Evolutionary conservation across 352 stramenopile genomes (phyloP), one percentile per base, ranked within the genome.

Genomic region (Globisporangium uncinulatum): DNA sequence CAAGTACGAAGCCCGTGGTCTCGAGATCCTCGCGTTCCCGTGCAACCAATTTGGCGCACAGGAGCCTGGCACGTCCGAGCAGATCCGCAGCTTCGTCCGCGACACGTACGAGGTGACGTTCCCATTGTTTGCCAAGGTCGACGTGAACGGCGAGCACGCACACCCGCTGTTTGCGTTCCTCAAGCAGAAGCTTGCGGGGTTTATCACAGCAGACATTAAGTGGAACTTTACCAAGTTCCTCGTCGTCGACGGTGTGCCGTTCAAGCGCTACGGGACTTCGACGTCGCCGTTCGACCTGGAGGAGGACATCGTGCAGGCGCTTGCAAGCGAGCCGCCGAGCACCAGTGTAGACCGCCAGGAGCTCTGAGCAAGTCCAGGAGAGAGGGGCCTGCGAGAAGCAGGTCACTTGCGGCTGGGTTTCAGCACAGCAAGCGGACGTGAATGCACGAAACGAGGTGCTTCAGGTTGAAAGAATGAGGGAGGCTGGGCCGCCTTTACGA

Each of bases 1-100:
- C 8, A 88, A 87, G 62, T 89, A 94, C 60, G 72, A 87, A 47
- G 51, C 70, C 29, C 53, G 74, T 44, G 84, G 84, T 0, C 76
- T 98, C 42, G 82, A 83, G 66, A 92, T 98, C 62, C 67, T 98
- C 37, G 91, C 76, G 19, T 98, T 98, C 73, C 95, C 95, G 7
- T 98, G 95, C 83, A 98, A 98, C 73, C 95, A 98, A 67, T 98
- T 98, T 70, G 93, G 91, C 17, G 56, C 71, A 10, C 91, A 98
- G 68, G 92, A 98, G 69, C 80, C 87, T 6, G 72, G 82, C 32
- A 76, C 66, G 0, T 51, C 85, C 9, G 61, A 70, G 7, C 70
- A 92, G 39, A 95, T 96, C 63, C 56, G 90, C 56, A 63, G 80
- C 39, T 97, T 95, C 59, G 75, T 80, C 0, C 59, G 86, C 56